phyloP scores from a whole-genome alignment of 2,329 filamentous ascomycete genomes.

The Claviceps sp. region DNA sequence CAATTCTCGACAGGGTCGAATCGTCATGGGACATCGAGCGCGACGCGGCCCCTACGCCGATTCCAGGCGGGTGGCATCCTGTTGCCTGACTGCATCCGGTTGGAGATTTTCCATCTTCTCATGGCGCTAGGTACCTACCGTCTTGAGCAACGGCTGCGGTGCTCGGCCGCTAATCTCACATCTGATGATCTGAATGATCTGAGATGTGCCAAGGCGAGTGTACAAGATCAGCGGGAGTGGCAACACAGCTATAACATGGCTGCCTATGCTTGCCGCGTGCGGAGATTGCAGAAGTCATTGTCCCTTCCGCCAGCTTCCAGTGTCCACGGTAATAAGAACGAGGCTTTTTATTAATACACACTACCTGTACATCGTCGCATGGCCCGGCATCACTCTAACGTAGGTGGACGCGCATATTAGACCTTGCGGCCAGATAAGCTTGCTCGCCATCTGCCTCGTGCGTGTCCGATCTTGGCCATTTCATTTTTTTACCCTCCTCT shows the following conservation, averaged over 20 bases:
- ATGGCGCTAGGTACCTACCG: not conserved
- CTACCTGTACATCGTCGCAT: not conserved
- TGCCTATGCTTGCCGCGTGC: not conserved
- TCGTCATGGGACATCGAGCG: not conserved
- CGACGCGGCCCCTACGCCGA: constrained; percentile 7
- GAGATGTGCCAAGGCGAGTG: not conserved
- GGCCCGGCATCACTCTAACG: not conserved
- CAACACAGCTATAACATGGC: not conserved
- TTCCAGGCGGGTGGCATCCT: constrained; percentile 16
- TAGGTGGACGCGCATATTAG: not conserved
- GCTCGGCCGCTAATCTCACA: no score
- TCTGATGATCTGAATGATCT: no score
- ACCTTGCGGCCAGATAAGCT: not conserved
- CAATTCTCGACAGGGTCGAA: no score
- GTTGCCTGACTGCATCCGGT: constrained; percentile 14
- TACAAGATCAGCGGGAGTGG: not conserved
- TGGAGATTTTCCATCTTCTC: not conserved
- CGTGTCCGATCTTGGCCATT: not conserved
- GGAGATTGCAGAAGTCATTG: not conserved
- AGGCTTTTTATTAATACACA: not conserved
- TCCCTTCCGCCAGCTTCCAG: not conserved
- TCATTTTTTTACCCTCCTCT: not conserved
- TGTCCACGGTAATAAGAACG: not conserved
- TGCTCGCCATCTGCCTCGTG: not conserved
- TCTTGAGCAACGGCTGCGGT: no score